Conservation (phyloP, 176 grass and related monocot genomes). For the Zea mays region DNA sequence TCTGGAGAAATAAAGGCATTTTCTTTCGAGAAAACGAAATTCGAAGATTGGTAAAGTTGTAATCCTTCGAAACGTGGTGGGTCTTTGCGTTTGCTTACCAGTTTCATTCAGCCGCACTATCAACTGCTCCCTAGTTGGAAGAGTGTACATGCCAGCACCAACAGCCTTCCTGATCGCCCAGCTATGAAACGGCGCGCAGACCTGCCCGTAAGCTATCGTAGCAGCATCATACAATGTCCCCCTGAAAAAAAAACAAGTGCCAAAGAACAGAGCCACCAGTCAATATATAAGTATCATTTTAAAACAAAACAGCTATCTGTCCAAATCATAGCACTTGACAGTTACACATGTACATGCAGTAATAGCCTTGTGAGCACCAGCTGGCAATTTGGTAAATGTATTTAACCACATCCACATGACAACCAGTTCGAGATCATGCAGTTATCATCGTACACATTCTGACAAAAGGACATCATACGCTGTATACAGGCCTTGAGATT, state of each 20-base stretch:
- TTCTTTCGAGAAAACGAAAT: background rate
- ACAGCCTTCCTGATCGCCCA: no score
- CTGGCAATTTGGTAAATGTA: slow-evolving; percentile 8
- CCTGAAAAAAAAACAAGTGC: no score
- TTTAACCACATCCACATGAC: slow-evolving; percentile 17
- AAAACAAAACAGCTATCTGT: no score
- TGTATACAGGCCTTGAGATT: background rate
- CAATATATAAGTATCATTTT: no score
- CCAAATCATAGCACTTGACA: background rate
- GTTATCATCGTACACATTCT: background rate
- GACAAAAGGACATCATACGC: background rate
- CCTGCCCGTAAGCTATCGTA: no score
- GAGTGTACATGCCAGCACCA: no score
- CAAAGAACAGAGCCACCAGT: no score
- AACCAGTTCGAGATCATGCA: background rate
- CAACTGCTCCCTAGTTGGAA: no score
- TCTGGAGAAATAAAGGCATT: background rate
- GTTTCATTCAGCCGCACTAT: no score
- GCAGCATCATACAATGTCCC: no score
- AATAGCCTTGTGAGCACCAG: background rate
- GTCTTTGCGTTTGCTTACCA: no score
- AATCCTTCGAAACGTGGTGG: background rate
- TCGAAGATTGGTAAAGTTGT: background rate
- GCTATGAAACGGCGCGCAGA: no score
- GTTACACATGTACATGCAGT: background rate